Evolutionary conservation across 192 early-diverging fungal genomes (phyloP).

Genomic region (Coemansia sp.): DNA sequence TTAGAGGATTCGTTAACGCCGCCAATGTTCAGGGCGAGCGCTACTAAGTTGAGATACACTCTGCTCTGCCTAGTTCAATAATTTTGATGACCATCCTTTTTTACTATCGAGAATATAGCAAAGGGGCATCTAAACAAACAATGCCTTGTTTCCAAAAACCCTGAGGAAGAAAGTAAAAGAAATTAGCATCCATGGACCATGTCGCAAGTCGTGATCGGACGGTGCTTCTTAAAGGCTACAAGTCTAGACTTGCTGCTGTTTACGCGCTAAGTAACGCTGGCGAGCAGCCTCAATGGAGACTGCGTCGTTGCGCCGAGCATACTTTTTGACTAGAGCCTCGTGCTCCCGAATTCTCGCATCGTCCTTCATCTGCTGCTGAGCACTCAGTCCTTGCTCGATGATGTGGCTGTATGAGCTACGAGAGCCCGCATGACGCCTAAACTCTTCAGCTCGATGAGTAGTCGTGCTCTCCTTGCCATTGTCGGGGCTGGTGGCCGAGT

Average conservation of each 20-base stretch:
- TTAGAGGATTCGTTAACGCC: conserved; percentile 31
- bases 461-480: background rate
- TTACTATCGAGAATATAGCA: background rate
- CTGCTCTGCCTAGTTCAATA: background rate
- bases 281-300: conserved; percentile 35
- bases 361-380: conserved; percentile 12
- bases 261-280: conserved; percentile 29
- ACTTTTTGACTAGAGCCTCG: conserved; percentile 22
- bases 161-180: too few species aligned
- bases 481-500: background rate
- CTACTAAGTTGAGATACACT: conserved; percentile 10
- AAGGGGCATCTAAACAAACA: too few species aligned
- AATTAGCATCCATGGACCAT: too few species aligned
- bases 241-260: conserved; percentile 1
- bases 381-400: background rate
- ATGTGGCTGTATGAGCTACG: background rate
- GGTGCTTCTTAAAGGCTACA: background rate
- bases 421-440: background rate
- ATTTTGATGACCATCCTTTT: background rate
- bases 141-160: too few species aligned
- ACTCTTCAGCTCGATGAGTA: background rate
- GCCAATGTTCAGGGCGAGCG: conserved; percentile 32
- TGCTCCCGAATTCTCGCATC: conserved; percentile 12
- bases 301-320: conserved; percentile 41
- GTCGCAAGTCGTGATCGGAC: too few species aligned